Evolutionary conservation across 106 monocot species (phyloP).

Genomic region (Narthecium ossifragum): DNA sequence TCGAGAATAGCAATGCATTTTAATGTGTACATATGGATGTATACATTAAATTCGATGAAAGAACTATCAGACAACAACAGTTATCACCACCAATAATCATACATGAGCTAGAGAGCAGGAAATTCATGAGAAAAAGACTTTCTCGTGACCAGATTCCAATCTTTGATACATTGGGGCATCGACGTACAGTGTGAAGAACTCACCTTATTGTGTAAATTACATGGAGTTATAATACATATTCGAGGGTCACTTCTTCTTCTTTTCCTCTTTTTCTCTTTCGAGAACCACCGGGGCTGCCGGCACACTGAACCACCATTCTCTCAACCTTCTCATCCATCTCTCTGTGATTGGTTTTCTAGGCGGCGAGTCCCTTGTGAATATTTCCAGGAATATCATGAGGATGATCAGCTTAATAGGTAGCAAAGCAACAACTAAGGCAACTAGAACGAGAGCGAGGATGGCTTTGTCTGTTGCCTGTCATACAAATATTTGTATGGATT

Average conservation of each 20-base stretch:
- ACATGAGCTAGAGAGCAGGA: no score
- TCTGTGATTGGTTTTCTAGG: slow-evolving; percentile 68
- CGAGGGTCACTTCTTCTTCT: slow-evolving; percentile 55
- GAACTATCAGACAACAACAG: no score
- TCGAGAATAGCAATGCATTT: no score
- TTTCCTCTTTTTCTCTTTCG: slow-evolving; percentile 56
- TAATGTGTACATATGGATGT: no score
- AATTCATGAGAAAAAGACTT: no score
- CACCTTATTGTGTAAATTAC: no score
- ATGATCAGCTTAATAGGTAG: slow-evolving; percentile 45
- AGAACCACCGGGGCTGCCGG: slow-evolving; percentile 88
- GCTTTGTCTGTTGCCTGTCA: slow-evolving; percentile 60
- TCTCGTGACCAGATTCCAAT: no score
- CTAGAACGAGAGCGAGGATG: slow-evolving; percentile 41
- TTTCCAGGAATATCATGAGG: slow-evolving; percentile 58
- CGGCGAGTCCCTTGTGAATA: slow-evolving; percentile 72
- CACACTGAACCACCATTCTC: slow-evolving; percentile 97
- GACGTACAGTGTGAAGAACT: no score
- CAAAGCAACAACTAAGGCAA: slow-evolving; percentile 34
- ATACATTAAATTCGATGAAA: no score
- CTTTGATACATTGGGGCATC: no score
- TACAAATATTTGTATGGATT: no score
- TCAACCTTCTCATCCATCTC: slow-evolving; percentile 61
- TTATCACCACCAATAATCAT: no score
- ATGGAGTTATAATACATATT: neutral